Evolutionary conservation across 176 grass and related monocot species (phyloP), one percentile per base, ranked within the genome.

Genomic region (Oryza brachyantha): DNA sequence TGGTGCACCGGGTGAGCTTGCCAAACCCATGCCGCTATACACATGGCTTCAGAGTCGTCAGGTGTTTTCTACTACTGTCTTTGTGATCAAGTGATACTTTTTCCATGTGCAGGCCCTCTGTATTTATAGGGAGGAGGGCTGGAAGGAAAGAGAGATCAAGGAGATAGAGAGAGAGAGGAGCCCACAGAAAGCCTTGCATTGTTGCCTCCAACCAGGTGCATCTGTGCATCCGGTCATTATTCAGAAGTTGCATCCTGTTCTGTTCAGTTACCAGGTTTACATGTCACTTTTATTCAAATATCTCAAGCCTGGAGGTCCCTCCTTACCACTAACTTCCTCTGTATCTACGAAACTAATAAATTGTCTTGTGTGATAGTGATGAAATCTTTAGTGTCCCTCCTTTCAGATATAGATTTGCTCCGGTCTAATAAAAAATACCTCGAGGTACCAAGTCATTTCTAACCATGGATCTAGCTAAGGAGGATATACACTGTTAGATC

Each of bases 21-120:
- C 95, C 95, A 97, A 69, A 94, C 84, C 89, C 95, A 97, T 64
- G 95, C 92, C 86, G 83, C 89, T 76, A 94, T 92, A 86, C 91
- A 97, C 94, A 97, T 97, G 78, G 83, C 74, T 83, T 78, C 68
- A 72, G 52, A 60, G n/a, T 74, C 26, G 0, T 52, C 29, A 61
- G 45, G 61, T 75, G 62, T 61, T 74, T 10, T 61, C 63, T 70
- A 39, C 32, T 74, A 37, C 60, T 81, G n/a, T 65, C 31, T 61
- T 61, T 66, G 61, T 88, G 73, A 61, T 83, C 78, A 71, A 29
- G 35, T 89, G 70, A 64, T 72, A 26, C 27, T 72, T 78, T 78
- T 28, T 68, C 78, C 40, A 50, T 63, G 52, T 17, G 21, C 79
- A 35, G 11, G 68, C 42, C 43, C 78, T 82, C 72, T 73, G 79